Evolutionary conservation across 2,329 filamentous ascomycete species (phyloP).

Genomic region (Claviceps sp.): DNA sequence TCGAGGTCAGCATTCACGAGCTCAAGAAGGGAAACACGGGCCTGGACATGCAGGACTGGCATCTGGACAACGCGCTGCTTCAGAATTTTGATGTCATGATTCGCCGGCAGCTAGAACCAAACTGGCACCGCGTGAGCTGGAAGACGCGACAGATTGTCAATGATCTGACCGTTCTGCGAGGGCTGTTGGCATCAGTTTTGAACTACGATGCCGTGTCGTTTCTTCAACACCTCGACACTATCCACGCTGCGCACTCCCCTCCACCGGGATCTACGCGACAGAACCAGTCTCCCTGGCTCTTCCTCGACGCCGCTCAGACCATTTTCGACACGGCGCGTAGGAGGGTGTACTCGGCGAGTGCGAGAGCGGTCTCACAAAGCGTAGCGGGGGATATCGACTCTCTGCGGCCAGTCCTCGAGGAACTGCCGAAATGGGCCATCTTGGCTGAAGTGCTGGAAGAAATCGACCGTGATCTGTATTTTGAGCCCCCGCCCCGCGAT

Average conservation of each 20-base stretch:
- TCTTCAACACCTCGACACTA: constrained; percentile 84
- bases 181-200: constrained; percentile 69
- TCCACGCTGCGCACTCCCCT: constrained; percentile 80
- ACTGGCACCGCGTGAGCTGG: constrained; percentile 94
- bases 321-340: constrained; percentile 85
- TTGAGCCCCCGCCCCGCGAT: constrained; percentile 62
- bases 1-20: constrained; percentile 87
- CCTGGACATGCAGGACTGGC: constrained; percentile 95
- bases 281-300: constrained; percentile 89
- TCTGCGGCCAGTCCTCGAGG: constrained; percentile 72
- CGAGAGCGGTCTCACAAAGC: constrained; percentile 33
- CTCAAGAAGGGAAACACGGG: constrained; percentile 83
- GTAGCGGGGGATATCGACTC: constrained; percentile 38
- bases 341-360: constrained; percentile 66
- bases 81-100: constrained; percentile 86
- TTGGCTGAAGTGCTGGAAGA: constrained; percentile 85
- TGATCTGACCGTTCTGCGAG: constrained; percentile 71
- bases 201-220: constrained; percentile 85
- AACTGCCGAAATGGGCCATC: constrained; percentile 86
- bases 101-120: constrained; percentile 79
- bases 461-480: constrained; percentile 81
- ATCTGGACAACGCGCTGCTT: constrained; percentile 80
- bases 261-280: constrained; percentile 77
- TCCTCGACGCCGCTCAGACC: constrained; percentile 85
- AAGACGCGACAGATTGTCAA: constrained; percentile 90